Percentiles rank a stretch among this genome's conserved stretches.
These are phyloP conservation scores for Geosmithia morbida DNA, from an alignment of 2,329 filamentous ascomycete species.

Conservation along the genomic window DNA sequence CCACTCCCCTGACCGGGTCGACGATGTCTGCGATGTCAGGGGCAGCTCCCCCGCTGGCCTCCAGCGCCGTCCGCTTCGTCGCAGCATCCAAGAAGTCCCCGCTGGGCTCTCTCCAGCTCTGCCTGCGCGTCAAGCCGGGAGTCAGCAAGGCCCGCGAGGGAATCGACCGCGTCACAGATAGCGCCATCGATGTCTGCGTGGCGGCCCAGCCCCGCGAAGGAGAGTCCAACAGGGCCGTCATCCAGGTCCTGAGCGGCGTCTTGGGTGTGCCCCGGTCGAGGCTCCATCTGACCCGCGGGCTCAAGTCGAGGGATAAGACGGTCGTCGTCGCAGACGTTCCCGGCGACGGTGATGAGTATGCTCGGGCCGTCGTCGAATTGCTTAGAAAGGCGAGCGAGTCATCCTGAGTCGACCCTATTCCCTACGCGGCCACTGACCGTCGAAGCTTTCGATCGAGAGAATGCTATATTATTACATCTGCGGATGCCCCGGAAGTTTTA, in stretches of 20 bases:
- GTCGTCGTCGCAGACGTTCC: slow-evolving; percentile 25
- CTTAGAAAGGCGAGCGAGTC: slow-evolving; percentile 11
- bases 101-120: slow-evolving; percentile 36
- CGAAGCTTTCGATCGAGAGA: background rate
- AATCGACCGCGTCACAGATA: slow-evolving; percentile 38
- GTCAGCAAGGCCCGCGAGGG: slow-evolving; percentile 47
- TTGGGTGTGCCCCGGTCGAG: slow-evolving; percentile 49
- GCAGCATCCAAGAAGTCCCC: slow-evolving; percentile 30
- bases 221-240: slow-evolving; percentile 54
- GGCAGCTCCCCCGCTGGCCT: background rate
- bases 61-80: slow-evolving; percentile 28
- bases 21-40: background rate
- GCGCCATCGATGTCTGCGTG: slow-evolving; percentile 49
- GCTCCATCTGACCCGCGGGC: slow-evolving; percentile 45
- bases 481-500: background rate
- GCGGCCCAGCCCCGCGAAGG: slow-evolving; percentile 50
- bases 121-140: slow-evolving; percentile 55
- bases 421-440: background rate
- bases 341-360: slow-evolving; percentile 15
- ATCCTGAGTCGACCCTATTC: background rate
- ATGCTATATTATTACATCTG: background rate
- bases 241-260: slow-evolving; percentile 44
- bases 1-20: background rate
- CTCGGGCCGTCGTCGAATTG: slow-evolving; percentile 10
- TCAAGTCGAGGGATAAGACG: slow-evolving; percentile 51